phyloP scores from a whole-genome alignment of 345 rosid genomes.

The Linum tenue region DNA sequence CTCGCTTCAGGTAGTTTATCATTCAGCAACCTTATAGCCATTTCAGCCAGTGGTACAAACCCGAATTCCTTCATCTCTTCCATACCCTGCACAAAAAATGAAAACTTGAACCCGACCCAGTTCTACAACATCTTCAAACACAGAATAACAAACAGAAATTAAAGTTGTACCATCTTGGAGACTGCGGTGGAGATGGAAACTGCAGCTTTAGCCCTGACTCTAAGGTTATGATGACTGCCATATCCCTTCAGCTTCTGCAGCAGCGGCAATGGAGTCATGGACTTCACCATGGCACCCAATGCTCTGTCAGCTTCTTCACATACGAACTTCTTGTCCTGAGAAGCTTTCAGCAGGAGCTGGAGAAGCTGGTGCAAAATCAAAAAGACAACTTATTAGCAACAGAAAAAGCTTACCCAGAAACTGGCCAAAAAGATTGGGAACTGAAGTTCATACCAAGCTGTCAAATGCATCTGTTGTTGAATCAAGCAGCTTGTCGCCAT shows the following conservation, averaged over 20 bases:
- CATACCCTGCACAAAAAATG: constrained; percentile 31
- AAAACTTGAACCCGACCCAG: too few relatives aligned
- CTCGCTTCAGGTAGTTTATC: constrained; percentile 87
- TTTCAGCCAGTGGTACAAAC: constrained; percentile 36
- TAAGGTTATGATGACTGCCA: constrained; percentile 51
- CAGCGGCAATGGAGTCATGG: constrained; percentile 46
- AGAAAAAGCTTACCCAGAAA: not conserved
- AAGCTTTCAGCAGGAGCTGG: constrained; percentile 48
- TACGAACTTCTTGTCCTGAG: constrained; percentile 84
- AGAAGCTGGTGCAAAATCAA: too few relatives aligned
- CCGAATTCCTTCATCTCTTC: constrained; percentile 62
- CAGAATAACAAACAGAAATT: not conserved
- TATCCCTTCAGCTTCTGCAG: constrained; percentile 44
- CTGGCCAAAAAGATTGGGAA: not conserved
- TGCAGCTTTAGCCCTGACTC: constrained; percentile 78
- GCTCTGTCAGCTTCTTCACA: constrained; percentile 86
- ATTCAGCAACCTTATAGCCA: constrained; percentile 55
- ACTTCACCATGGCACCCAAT: constrained; percentile 42
- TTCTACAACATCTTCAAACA: too few relatives aligned
- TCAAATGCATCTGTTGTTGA: constrained; percentile 46
- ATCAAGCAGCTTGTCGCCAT: constrained; percentile 50
- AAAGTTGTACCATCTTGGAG: constrained; percentile 48
- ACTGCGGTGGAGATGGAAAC: constrained; percentile 47
- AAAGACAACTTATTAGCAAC: too few relatives aligned
- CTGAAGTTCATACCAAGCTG: constrained; percentile 35